phyloP scores from a whole-genome alignment of 495 filamentous ascomycete genomes.

The Chaetomium cochliodes region DNA sequence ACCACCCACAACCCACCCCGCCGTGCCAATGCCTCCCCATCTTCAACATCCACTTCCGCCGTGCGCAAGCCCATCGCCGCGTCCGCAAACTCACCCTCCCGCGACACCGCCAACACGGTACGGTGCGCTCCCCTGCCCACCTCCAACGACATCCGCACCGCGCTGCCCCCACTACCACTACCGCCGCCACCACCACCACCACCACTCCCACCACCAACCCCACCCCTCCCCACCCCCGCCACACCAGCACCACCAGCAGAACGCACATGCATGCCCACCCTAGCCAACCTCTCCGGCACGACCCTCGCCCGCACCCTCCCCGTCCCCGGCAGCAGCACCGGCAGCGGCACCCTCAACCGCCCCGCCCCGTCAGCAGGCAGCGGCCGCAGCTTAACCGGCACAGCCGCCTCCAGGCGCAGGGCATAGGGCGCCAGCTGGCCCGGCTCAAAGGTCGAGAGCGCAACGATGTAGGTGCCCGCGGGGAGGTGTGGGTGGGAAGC shows the following conservation, averaged over 20 bases:
- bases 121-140: conserved; percentile 62
- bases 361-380: conserved; percentile 69
- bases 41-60: conserved; percentile 65
- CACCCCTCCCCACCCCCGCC: conserved; percentile 41
- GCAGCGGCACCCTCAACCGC: conserved; percentile 54
- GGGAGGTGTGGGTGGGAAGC: conserved; percentile 57
- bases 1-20: conserved; percentile 70
- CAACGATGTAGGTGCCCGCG: conserved; percentile 76
- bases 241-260: background rate
- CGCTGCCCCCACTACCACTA: conserved; percentile 8
- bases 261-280: no score
- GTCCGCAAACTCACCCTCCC: conserved; percentile 65
- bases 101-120: conserved; percentile 56
- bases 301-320: no score
- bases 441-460: conserved; percentile 83
- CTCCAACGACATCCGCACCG: conserved; percentile 65
- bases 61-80: conserved; percentile 65
- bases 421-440: conserved; percentile 72
- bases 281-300: no score
- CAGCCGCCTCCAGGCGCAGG: conserved; percentile 65
- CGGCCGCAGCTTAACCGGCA: conserved; percentile 50
- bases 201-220: no score
- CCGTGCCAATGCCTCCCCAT: conserved; percentile 34
- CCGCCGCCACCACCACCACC: no score
- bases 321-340: background rate